phyloP scores from a whole-genome alignment of 768 basidiomycete species.

The Suillus decipiens region DNA sequence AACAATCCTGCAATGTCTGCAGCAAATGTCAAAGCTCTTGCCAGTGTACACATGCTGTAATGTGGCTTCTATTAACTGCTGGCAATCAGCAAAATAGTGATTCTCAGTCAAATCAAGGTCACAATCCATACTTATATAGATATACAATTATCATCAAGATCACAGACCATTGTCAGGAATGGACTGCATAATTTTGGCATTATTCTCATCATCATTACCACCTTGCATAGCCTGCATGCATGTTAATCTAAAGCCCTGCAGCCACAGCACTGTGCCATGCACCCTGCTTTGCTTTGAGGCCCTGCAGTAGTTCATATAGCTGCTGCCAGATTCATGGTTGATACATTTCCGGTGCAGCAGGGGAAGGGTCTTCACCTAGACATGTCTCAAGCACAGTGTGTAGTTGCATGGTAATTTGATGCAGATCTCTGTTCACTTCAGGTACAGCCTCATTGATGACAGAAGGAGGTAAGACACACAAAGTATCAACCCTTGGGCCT shows the following conservation, averaged over 20 bases:
- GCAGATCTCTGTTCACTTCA: conserved; percentile 38
- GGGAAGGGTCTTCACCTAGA: conserved; percentile 43
- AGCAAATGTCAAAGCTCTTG: conserved; percentile 88
- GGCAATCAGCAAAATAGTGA: neutral
- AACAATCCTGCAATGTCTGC: conserved; percentile 77
- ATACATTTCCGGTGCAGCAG: conserved; percentile 35
- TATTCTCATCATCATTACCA: conserved; percentile 10
- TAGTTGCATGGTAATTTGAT: conserved; percentile 38
- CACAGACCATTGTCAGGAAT: neutral
- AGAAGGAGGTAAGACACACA: conserved; percentile 45
- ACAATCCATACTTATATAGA: conserved; percentile 2
- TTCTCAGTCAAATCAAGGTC: neutral
- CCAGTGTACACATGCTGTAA: conserved; percentile 95
- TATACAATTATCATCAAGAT: neutral
- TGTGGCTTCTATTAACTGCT: conserved; percentile 62
- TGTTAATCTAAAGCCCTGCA: conserved; percentile 4
- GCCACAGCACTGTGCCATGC: conserved; percentile 31
- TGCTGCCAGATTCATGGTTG: conserved; percentile 39
- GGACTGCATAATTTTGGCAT: neutral
- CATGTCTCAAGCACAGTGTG: conserved; percentile 43
- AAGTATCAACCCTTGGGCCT: conserved; percentile 79
- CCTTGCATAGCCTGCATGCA: conserved; percentile 7
- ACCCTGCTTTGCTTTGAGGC: conserved; percentile 43
- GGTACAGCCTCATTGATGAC: conserved; percentile 7
- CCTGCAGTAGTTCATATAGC: conserved; percentile 40